A percentile compares a stretch with the other conserved stretches of the same genome.
These are phyloP conservation scores for Zostera marina DNA, from an alignment of 116 monocot genomes.

Conservation along the genomic window DNA sequence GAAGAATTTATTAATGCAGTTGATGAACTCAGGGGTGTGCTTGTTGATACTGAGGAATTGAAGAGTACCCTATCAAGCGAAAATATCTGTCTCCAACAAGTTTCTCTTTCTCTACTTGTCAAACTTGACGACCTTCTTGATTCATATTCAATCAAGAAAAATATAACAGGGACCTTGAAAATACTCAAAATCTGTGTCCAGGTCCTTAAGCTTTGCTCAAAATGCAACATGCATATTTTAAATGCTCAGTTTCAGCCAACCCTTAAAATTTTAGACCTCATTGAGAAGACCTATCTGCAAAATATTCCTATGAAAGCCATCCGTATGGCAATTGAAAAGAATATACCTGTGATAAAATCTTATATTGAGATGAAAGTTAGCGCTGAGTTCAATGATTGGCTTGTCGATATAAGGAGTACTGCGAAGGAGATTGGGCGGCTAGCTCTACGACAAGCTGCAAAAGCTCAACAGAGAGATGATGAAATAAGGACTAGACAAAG, in stretches of 20 bases:
- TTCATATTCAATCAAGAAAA: slow-evolving; percentile 51
- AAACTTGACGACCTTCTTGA: slow-evolving; percentile 71
- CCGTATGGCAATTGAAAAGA: slow-evolving; percentile 36
- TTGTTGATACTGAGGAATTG: slow-evolving; percentile 80
- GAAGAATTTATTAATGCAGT: slow-evolving; percentile 87
- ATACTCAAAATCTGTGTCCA: slow-evolving; percentile 44
- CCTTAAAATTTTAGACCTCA: slow-evolving; percentile 42
- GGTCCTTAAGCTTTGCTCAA: slow-evolving; percentile 36
- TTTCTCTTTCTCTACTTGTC: slow-evolving; percentile 28
- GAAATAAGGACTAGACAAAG: slow-evolving; percentile 38
- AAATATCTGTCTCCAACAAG: slow-evolving; percentile 57
- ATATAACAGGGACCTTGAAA: slow-evolving; percentile 37
- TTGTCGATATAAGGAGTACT: slow-evolving; percentile 44
- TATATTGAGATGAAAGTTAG: slow-evolving; percentile 75
- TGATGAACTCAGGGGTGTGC: slow-evolving; percentile 78
- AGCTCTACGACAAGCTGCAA: slow-evolving; percentile 59
- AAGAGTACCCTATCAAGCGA: slow-evolving; percentile 48
- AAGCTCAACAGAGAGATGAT: slow-evolving; percentile 52
- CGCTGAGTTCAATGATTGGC: slow-evolving; percentile 85
- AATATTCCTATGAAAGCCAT: slow-evolving; percentile 41
- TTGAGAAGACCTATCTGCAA: slow-evolving; percentile 39
- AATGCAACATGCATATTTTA: slow-evolving; percentile 41
- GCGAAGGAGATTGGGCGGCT: slow-evolving; percentile 70
- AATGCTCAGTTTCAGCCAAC: slow-evolving; percentile 48
- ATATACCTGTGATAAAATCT: slow-evolving; percentile 58